phyloP scores from a whole-genome alignment of 495 filamentous ascomycete genomes.

The Aspergillus heteromorphus region DNA sequence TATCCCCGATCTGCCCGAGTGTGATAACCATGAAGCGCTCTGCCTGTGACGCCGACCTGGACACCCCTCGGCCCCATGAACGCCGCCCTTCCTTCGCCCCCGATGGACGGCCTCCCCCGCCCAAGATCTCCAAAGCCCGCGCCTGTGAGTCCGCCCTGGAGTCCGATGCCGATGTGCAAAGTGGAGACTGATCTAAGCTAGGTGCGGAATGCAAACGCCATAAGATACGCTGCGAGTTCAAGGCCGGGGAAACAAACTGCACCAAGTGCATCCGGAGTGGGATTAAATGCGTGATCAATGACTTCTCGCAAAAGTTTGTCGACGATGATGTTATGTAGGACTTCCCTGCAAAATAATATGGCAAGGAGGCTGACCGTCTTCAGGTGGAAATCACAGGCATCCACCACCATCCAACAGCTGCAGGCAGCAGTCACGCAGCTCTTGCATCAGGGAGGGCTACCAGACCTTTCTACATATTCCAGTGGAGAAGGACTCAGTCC shows the following conservation, averaged over 20 bases:
- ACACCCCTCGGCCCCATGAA: conserved; percentile 24
- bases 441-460: conserved; percentile 34
- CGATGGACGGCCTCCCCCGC: conserved; percentile 20
- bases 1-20: conserved; percentile 29
- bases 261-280: conserved; percentile 43
- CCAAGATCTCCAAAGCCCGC: conserved; percentile 44
- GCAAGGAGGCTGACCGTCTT: conserved; percentile 9
- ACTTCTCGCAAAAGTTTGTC: conserved; percentile 47
- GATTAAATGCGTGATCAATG: conserved; percentile 44
- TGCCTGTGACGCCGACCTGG: conserved; percentile 35
- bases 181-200: conserved; percentile 7
- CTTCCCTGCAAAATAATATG: background rate
- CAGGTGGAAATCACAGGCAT: conserved; percentile 44
- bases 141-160: conserved; percentile 31
- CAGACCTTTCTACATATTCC: conserved; percentile 36
- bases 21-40: conserved; percentile 33
- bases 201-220: conserved; percentile 46
- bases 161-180: background rate
- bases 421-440: conserved; percentile 42
- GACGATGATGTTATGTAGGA: conserved; percentile 44
- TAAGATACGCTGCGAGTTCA: conserved; percentile 45
- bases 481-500: conserved; percentile 32
- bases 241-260: conserved; percentile 36
- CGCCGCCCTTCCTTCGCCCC: conserved; percentile 17
- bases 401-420: conserved; percentile 36